These are phyloP conservation scores for Echinosophora koreensis DNA, from an alignment of 306 rosid genomes.

Conservation along the genomic window DNA sequence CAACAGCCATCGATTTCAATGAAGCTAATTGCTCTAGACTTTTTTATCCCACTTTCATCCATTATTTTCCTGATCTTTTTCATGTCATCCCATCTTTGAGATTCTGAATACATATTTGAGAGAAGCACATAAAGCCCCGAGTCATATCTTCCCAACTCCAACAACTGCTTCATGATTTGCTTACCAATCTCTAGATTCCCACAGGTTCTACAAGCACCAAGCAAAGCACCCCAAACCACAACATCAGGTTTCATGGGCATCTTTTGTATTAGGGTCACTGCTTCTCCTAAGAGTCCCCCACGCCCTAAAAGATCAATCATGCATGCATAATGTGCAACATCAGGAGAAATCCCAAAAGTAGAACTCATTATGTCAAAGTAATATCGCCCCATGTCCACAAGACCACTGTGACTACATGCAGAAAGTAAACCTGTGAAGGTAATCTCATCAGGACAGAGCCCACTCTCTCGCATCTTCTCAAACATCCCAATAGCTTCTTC, in stretches of 20 bases:
- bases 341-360: constrained; percentile 54
- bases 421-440: constrained; percentile 80
- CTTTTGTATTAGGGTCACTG: constrained; percentile 56
- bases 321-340: constrained; percentile 79
- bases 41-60: constrained; percentile 60
- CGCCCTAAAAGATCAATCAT: constrained; percentile 81
- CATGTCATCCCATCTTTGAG: constrained; percentile 75
- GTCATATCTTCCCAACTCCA: constrained; percentile 62
- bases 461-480: constrained; percentile 59
- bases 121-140: constrained; percentile 76
- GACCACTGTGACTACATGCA: constrained; percentile 79
- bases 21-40: constrained; percentile 74
- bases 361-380: constrained; percentile 67
- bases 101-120: constrained; percentile 75
- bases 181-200: constrained; percentile 64
- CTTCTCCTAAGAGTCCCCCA: constrained; percentile 71
- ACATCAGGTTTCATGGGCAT: constrained; percentile 80
- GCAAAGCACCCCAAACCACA: constrained; percentile 81
- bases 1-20: constrained; percentile 61
- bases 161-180: constrained; percentile 73
- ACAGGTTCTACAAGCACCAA: constrained; percentile 77
- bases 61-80: constrained; percentile 70
- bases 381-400: constrained; percentile 61
- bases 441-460: constrained; percentile 69
- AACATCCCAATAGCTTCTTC: constrained; percentile 63